These are phyloP conservation scores for Sistotremastrum suecicum DNA, from an alignment of 768 basidiomycete species.

Conservation along the genomic window DNA sequence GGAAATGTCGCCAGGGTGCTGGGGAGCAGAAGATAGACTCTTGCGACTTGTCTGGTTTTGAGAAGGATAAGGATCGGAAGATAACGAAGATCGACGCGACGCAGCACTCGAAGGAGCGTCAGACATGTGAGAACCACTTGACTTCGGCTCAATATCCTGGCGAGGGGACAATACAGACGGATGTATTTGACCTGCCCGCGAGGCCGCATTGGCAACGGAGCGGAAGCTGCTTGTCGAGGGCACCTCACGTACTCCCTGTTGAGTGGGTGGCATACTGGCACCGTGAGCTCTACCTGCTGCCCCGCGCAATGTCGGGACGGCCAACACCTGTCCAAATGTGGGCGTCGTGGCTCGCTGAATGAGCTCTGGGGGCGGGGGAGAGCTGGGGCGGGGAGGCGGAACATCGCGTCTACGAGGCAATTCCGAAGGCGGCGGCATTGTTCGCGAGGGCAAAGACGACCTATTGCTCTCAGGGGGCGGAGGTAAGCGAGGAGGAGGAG, in stretches of 20 bases:
- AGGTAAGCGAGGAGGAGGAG: constrained; percentile 60
- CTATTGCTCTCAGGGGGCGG: constrained; percentile 40
- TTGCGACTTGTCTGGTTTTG: constrained; percentile 22
- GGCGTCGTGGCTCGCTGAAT: constrained; percentile 86
- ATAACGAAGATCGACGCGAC: constrained; percentile 71
- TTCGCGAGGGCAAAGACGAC: too few species aligned
- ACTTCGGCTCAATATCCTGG: constrained; percentile 40
- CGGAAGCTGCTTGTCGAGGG: constrained; percentile 77
- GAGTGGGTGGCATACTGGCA: constrained; percentile 61
- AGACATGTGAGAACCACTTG: constrained; percentile 56
- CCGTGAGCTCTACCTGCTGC: constrained; percentile 45
- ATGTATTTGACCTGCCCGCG: constrained; percentile 28
- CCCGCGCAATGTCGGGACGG: constrained; percentile 34
- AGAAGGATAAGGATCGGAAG: constrained; percentile 55
- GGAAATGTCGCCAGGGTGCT: constrained; percentile 31
- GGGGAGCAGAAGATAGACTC: constrained; percentile 7
- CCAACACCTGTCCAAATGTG: constrained; percentile 51
- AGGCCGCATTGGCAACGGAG: constrained; percentile 50
- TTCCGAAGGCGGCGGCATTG: constrained; percentile 62
- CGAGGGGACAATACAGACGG: constrained; percentile 31
- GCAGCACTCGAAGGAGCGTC: constrained; percentile 40
- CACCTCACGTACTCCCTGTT: constrained; percentile 46
- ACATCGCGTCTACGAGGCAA: constrained; percentile 55
- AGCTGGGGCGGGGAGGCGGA: constrained; percentile 79
- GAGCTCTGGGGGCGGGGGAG: constrained; percentile 86